Conservation (phyloP, 1,284 basidiomycete genomes). For the Psilocybe mexicana region DNA sequence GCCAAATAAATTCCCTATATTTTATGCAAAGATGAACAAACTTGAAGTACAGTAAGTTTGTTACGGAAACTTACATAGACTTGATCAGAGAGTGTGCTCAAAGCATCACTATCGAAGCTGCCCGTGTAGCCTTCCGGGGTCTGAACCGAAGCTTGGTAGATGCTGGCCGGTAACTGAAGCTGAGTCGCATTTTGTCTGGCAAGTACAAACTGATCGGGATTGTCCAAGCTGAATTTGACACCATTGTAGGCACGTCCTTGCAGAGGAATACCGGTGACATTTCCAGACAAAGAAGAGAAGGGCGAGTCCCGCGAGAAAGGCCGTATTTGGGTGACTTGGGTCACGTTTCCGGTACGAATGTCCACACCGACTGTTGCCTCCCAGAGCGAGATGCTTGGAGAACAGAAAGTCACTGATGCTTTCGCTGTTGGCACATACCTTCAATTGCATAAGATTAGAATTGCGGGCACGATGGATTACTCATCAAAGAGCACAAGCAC, state of each 20-base stretch:
- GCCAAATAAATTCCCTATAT: constrained; percentile 48
- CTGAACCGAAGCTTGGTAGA: constrained; percentile 45
- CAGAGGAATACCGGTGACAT: constrained; percentile 44
- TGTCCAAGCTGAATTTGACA: constrained; percentile 42
- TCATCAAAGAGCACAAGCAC: constrained; percentile 5
- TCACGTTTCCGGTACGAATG: constrained; percentile 40
- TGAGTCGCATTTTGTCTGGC: constrained; percentile 41
- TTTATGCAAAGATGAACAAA: background rate
- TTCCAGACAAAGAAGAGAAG: constrained; percentile 41
- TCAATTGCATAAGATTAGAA: background rate
- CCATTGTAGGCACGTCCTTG: constrained; percentile 53
- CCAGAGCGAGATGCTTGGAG: constrained; percentile 40
- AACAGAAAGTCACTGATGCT: constrained; percentile 48
- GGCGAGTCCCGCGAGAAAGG: constrained; percentile 38
- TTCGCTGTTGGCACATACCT: constrained; percentile 34
- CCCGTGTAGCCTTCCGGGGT: constrained; percentile 37
- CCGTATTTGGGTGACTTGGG: constrained; percentile 38
- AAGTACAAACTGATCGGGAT: constrained; percentile 37
- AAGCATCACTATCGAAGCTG: constrained; percentile 39
- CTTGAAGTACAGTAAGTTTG: background rate
- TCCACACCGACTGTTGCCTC: constrained; percentile 42
- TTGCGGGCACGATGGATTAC: background rate
- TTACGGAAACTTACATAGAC: constrained; percentile 46
- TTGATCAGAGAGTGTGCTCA: constrained; percentile 37
- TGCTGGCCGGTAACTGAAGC: constrained; percentile 50